Percentiles rank a stretch among this genome's conserved stretches.
phyloP scores from a whole-genome alignment of 768 basidiomycete genomes.

The Rhizopogon rudus region DNA sequence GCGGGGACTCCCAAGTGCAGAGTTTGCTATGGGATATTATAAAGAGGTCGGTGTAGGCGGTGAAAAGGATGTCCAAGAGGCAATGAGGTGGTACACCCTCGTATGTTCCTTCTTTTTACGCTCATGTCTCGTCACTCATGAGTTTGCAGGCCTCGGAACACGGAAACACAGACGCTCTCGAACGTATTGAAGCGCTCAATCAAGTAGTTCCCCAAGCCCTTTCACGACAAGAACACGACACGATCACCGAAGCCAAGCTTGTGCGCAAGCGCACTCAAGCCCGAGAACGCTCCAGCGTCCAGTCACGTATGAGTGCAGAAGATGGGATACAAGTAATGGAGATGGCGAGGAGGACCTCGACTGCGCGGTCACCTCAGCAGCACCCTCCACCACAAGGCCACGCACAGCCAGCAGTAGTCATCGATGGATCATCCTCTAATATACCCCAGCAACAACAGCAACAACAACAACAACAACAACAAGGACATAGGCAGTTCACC shows the following conservation, averaged over 20 bases:
- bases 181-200: constrained; percentile 66
- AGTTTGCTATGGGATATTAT: constrained; percentile 97
- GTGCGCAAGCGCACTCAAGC: constrained; percentile 79
- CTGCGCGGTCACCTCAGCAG: constrained; percentile 14
- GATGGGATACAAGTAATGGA: constrained; percentile 48
- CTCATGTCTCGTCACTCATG: neutral
- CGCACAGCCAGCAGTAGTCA: constrained; percentile 8
- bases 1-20: constrained; percentile 73
- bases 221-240: constrained; percentile 76
- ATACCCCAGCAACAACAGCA: constrained; percentile 6
- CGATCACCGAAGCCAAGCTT: constrained; percentile 71
- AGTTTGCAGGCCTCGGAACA: constrained; percentile 60
- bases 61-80: constrained; percentile 51
- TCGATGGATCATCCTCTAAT: constrained; percentile 5
- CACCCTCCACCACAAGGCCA: constrained; percentile 7
- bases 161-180: constrained; percentile 75
- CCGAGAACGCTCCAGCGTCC: constrained; percentile 47
- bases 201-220: constrained; percentile 58
- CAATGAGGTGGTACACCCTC: constrained; percentile 74
- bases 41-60: constrained; percentile 89
- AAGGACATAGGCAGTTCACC: constrained; percentile 23
- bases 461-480: neutral
- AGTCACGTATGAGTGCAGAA: constrained; percentile 16
- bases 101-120: constrained; percentile 28
- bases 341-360: constrained; percentile 47